A percentile compares a stretch with the other conserved stretches of the same genome.
Evolutionary conservation across 805 yeast genomes (phyloP).

Genomic region (Metschnikowia arizonensis): DNA sequence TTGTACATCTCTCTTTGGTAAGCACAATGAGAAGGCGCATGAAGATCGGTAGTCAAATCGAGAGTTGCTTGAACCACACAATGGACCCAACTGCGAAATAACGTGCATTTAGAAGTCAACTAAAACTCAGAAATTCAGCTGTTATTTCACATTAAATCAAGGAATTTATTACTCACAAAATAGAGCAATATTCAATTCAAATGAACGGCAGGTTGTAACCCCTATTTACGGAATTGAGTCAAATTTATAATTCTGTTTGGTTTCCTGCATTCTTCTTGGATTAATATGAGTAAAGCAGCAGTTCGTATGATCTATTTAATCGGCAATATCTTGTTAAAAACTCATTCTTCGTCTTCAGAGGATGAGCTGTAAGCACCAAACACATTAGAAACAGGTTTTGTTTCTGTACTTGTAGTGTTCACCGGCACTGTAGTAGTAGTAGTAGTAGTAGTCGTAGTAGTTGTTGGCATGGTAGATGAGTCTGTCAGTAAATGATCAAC

Average conservation of each 20-base stretch:
- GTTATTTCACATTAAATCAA: neutral
- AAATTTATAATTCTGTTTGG: too few species aligned
- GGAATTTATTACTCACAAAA: neutral
- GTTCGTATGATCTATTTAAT: too few species aligned
- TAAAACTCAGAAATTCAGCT: too few species aligned
- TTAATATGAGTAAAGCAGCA: too few species aligned
- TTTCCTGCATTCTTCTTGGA: too few species aligned
- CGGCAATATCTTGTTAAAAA: neutral
- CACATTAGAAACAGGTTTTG: neutral
- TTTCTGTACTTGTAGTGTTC: neutral
- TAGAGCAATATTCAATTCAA: too few species aligned
- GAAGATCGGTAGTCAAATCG: neutral
- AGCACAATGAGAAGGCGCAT: neutral
- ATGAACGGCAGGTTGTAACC: too few species aligned
- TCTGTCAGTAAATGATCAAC: neutral
- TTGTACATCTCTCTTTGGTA: neutral
- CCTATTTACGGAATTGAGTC: too few species aligned
- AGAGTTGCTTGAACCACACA: neutral
- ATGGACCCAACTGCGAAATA: neutral
- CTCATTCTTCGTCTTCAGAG: neutral
- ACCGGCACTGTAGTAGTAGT: neutral
- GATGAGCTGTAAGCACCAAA: conserved; percentile 1
- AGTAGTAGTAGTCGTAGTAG: neutral
- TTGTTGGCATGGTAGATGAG: neutral
- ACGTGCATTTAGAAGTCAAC: neutral